Evolutionary conservation across 2,329 filamentous ascomycete species (phyloP).

Genomic region (Geosmithia morbida): DNA sequence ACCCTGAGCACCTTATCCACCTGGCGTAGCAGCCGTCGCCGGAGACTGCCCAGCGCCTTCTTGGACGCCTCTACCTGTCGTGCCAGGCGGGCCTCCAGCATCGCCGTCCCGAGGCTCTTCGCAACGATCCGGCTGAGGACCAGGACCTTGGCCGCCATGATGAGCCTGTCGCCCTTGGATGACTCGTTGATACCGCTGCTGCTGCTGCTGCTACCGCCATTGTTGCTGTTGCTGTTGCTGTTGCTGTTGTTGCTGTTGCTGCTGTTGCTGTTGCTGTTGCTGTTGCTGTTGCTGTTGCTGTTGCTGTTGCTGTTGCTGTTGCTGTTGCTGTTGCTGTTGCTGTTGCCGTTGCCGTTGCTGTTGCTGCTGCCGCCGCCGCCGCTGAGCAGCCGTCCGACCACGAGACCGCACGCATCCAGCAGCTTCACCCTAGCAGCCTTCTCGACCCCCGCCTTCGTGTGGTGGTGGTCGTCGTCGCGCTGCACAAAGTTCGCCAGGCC

Average conservation of each 20-base stretch:
- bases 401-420: constrained; percentile 35
- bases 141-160: constrained; percentile 54
- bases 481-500: constrained; percentile 35
- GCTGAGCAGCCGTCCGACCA: constrained; percentile 33
- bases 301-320: constrained; percentile 17
- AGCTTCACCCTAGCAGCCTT: constrained; percentile 29
- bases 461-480: constrained; percentile 3
- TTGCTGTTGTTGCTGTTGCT: constrained; percentile 16
- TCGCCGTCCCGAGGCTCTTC: constrained; percentile 50
- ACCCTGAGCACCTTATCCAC: constrained; percentile 57
- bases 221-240: constrained; percentile 15
- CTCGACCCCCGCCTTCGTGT: constrained; percentile 10
- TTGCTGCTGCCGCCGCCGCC: constrained; percentile 16
- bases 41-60: constrained; percentile 46
- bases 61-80: constrained; percentile 42
- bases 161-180: constrained; percentile 30
- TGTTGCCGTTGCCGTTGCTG: constrained; percentile 16
- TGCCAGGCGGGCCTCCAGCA: constrained; percentile 15
- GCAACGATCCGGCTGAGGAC: constrained; percentile 63
- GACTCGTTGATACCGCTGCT: constrained; percentile 10
- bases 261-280: constrained; percentile 14
- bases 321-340: constrained; percentile 21
- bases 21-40: constrained; percentile 47
- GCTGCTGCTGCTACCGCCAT: constrained; percentile 14
- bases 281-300: constrained; percentile 13